Conservation (phyloP, 306 rosid genomes). For the Dalbergia oliveri region DNA sequence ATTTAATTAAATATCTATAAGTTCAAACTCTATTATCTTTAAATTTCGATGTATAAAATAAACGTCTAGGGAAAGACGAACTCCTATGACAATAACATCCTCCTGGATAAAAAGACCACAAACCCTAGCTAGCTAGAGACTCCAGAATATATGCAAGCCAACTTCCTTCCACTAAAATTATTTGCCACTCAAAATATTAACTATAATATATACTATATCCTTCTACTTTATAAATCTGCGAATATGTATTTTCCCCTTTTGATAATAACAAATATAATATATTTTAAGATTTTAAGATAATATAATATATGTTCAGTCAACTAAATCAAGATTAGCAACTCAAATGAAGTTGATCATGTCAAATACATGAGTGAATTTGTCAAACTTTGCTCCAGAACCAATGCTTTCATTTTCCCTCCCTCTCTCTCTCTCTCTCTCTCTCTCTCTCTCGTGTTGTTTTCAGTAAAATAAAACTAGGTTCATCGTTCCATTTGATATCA, state of each 20-base stretch:
- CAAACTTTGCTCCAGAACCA: not conserved
- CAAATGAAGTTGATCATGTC: slow-evolving; percentile 8
- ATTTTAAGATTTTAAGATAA: not conserved
- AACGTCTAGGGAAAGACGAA: too few relatives aligned
- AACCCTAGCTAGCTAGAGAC: not conserved
- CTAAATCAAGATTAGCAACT: not conserved
- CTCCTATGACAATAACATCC: too few relatives aligned
- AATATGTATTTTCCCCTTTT: not conserved
- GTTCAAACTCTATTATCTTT: too few relatives aligned
- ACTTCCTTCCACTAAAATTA: not conserved
- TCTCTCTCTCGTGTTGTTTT: too few relatives aligned
- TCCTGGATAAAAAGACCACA: not conserved
- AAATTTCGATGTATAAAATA: too few relatives aligned
- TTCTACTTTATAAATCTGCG: not conserved
- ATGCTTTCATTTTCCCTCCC: not conserved
- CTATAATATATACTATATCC: not conserved
- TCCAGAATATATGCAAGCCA: not conserved
- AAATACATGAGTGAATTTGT: not conserved
- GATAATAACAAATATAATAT: not conserved
- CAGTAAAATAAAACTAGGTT: not conserved
- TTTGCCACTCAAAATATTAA: not conserved
- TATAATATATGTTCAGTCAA: slow-evolving; percentile 7
- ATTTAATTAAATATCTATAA: too few relatives aligned
- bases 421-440: too few relatives aligned
- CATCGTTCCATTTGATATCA: not conserved